Conservation (phyloP, 345 rosid species). For the Rhizophora apiculata region DNA sequence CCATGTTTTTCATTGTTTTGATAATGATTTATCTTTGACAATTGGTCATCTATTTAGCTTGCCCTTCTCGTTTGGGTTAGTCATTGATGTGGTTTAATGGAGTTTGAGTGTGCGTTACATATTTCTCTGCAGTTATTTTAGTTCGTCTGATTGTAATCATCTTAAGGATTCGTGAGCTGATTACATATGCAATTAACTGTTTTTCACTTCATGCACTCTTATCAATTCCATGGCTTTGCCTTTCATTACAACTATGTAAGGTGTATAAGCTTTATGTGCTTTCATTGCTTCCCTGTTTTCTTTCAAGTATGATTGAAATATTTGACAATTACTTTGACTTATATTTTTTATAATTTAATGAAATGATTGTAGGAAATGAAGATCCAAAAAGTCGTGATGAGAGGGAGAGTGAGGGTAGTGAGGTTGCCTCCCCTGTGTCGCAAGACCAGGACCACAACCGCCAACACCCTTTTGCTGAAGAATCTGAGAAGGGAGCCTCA, state of each 20-base stretch:
- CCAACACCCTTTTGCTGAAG: conserved; percentile 37
- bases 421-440: conserved; percentile 50
- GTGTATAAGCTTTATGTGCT: not conserved
- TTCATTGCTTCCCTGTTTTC: not conserved
- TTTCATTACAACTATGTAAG: not conserved
- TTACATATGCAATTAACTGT: too few relatives aligned
- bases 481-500: conserved; percentile 29
- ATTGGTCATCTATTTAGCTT: too few relatives aligned
- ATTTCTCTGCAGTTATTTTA: too few relatives aligned
- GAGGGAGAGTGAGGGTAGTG: conserved; percentile 58
- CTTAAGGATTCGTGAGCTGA: too few relatives aligned
- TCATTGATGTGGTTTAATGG: not conserved
- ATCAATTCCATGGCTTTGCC: not conserved
- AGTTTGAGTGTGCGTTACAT: too few relatives aligned
- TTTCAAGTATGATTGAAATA: not conserved
- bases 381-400: conserved; percentile 57
- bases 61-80: not conserved
- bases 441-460: conserved; percentile 27
- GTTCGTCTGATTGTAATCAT: too few relatives aligned
- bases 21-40: not conserved
- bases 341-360: conserved; percentile 7
- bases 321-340: not conserved
- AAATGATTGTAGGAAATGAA: conserved; percentile 39
- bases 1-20: not conserved
- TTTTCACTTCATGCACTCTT: too few relatives aligned